Evolutionary conservation across 2,329 filamentous ascomycete genomes (phyloP), one percentile per base, ranked within the genome.

Genomic region (Byssoonygena ceratinophila): DNA sequence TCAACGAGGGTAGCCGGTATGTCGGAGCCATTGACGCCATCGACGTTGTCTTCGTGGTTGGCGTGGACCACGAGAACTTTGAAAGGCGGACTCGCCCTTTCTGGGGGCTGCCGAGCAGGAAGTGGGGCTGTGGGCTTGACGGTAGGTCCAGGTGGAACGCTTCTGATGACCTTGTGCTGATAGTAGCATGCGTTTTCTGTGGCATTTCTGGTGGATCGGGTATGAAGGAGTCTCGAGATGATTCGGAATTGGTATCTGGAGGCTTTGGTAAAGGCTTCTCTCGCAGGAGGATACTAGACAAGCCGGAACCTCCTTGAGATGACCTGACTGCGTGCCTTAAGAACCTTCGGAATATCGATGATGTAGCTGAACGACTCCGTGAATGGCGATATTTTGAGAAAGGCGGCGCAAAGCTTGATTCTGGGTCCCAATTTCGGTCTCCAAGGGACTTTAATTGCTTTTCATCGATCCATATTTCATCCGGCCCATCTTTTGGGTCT

Each of bases 61-160:
- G 45, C 4, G 53, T 55, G 6, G 55, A 53, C 55, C 55, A 57
- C 11, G 55, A 56, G 22, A 55, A 52, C 31, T 58, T 58, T 9
- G 57, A 51, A 14, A 51, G 36, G 25, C 40, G 49, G 18, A 20
- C 29, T 6, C 2, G 36, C 23, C 16, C 49, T 37, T 37, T 51
- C 18, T 8, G 36, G 7, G 27, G 39, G 5, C 18, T 41, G 22
- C 18, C 16, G 25, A 27, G 34, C 20, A 16, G 39, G 6, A 25
- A 23, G 14, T 43, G n/a, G 23, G 22, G 23, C 11, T n/a, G 34
- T n/a, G 25, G 31, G 32, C 9, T 8, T 39, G 44, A 25, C 37
- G 36, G 51, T 2, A 40, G n/a, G 14, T 47, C 50, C n/a, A 31
- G 32, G 14, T 16, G 32, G 12, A 52, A 41, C 16, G 27, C 27